phyloP scores from a whole-genome alignment of 2,329 filamentous ascomycete genomes.

The Xylariaceae sp. region DNA sequence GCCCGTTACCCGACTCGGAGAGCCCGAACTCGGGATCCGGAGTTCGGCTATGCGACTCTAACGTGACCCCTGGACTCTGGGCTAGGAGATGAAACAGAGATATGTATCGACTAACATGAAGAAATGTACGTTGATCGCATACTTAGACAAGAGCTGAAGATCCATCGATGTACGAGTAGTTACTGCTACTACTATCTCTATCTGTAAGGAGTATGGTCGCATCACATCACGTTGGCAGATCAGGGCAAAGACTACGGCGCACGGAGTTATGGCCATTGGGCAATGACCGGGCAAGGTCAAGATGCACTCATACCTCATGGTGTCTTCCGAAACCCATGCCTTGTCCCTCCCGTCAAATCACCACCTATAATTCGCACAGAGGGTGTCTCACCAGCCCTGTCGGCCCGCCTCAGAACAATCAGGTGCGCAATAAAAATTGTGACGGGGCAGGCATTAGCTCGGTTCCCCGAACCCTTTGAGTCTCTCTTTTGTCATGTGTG shows the following conservation, averaged over 20 bases:
- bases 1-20: not conserved
- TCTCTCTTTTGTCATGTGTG: conserved; percentile 9
- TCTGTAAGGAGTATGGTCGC: not conserved
- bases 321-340: not conserved
- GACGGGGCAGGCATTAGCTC: not conserved
- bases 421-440: not conserved
- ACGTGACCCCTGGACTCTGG: conserved; percentile 1
- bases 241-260: not conserved
- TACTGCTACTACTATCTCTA: not conserved
- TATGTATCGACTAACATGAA: not conserved
- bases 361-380: not conserved
- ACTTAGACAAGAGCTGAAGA: no score
- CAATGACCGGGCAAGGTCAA: not conserved
- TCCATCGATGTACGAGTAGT: not conserved
- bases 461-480: not conserved
- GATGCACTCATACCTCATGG: not conserved
- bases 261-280: not conserved
- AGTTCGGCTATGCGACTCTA: conserved; percentile 16
- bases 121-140: not conserved
- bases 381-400: not conserved
- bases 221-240: not conserved
- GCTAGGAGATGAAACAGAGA: not conserved
- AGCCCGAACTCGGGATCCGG: conserved; percentile 6
- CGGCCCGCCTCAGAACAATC: not conserved
- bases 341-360: not conserved